Conservation (phyloP, 306 rosid genomes). For the Lathyrus tuberosus region DNA sequence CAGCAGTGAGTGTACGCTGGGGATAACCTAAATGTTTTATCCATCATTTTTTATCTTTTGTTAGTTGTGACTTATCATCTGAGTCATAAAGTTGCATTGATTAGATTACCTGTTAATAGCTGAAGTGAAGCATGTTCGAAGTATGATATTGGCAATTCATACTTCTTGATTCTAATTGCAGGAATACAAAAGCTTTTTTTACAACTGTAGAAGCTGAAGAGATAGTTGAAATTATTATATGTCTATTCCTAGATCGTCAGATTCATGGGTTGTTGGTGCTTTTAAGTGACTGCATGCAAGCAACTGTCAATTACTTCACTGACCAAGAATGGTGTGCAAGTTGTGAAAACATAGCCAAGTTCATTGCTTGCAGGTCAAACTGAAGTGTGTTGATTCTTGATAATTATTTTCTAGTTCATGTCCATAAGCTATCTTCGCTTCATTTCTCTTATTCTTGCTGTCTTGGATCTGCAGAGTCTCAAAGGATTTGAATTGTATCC, state of each 20-base stretch:
- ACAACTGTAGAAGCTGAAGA: constrained; percentile 79
- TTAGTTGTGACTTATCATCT: neutral
- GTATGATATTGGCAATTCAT: constrained; percentile 17
- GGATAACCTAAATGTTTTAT: constrained; percentile 11
- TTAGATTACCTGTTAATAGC: constrained; percentile 23
- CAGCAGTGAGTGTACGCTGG: constrained; percentile 2
- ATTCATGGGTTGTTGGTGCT: constrained; percentile 70
- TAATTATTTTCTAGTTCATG: constrained; percentile 31
- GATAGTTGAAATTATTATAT: constrained; percentile 67
- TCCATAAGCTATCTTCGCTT: constrained; percentile 26
- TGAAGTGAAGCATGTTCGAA: constrained; percentile 13
- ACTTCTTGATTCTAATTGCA: constrained; percentile 44
- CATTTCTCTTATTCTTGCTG: constrained; percentile 34
- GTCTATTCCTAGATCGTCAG: constrained; percentile 74
- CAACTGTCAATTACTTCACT: constrained; percentile 68
- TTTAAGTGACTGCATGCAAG: constrained; percentile 69
- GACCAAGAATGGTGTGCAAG: constrained; percentile 74
- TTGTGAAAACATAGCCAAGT: constrained; percentile 77
- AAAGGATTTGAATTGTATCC: constrained; percentile 72
- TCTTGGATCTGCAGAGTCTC: constrained; percentile 62
- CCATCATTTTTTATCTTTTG: constrained; percentile 21
- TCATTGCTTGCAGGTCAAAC: constrained; percentile 79
- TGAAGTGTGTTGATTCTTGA: constrained; percentile 15
- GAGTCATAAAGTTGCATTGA: constrained; percentile 14
- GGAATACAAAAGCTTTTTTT: constrained; percentile 61